Conservation (phyloP, 1,139 yeast species). For the Lodderomyces orthopsilosis region DNA sequence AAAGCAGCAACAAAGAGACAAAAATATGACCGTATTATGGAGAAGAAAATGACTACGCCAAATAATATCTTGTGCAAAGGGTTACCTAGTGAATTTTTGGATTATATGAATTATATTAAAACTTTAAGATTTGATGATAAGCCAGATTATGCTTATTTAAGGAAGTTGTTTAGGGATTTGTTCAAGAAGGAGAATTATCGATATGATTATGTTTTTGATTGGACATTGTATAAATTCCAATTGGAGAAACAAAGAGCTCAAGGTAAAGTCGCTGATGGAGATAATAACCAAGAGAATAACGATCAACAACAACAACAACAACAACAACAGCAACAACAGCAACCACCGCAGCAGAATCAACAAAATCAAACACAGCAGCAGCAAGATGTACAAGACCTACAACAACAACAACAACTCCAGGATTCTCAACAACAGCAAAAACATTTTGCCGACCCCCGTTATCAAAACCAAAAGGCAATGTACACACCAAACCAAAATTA, state of each 20-base stretch:
- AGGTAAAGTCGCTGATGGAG: slow-evolving; percentile 27
- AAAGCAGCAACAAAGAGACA: slow-evolving; percentile 97
- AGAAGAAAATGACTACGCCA: slow-evolving; percentile 91
- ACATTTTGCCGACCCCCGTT: slow-evolving; percentile 11
- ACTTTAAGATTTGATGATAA: slow-evolving; percentile 92
- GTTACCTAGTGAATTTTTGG: slow-evolving; percentile 84
- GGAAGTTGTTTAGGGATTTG: slow-evolving; percentile 86
- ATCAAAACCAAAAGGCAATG: slow-evolving; percentile 13
- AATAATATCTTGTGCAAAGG: slow-evolving; percentile 89
- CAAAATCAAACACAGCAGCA: slow-evolving; percentile 16
- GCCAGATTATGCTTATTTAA: slow-evolving; percentile 89
- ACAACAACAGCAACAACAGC: slow-evolving; percentile 14
- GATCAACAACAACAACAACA: slow-evolving; percentile 14
- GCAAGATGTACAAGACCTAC: slow-evolving; percentile 15
- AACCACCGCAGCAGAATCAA: slow-evolving; percentile 13
- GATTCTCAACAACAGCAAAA: slow-evolving; percentile 6
- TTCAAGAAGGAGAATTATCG: slow-evolving; percentile 86
- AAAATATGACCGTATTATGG: slow-evolving; percentile 95
- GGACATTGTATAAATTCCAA: slow-evolving; percentile 88
- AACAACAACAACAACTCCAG: slow-evolving; percentile 16
- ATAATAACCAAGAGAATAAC: slow-evolving; percentile 20
- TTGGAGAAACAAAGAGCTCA: slow-evolving; percentile 61
- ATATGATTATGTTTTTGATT: slow-evolving; percentile 93
- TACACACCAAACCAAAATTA: slow-evolving; percentile 12
- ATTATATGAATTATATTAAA: slow-evolving; percentile 85